These are phyloP conservation scores for Cokeromyces recurvatus DNA, from an alignment of 371 early-diverging fungal genomes.

Conservation along the genomic window DNA sequence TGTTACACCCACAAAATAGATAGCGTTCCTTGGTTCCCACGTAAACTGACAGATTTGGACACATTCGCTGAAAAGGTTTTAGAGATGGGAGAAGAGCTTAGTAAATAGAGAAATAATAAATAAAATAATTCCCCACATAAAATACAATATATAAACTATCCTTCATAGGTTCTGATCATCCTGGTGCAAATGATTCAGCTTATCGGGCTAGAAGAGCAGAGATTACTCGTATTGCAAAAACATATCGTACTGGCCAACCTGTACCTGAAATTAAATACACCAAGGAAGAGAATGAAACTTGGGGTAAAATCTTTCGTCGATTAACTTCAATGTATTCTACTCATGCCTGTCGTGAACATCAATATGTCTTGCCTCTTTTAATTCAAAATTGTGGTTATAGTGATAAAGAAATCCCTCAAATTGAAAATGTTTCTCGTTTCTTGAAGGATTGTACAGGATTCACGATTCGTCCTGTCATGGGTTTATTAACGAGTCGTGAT, in stretches of 20 bases:
- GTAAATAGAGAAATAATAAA: too few relatives aligned
- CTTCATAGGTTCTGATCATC: slow-evolving; percentile 85
- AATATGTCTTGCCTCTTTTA: slow-evolving; percentile 87
- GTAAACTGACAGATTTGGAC: slow-evolving; percentile 90
- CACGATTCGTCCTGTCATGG: slow-evolving; percentile 94
- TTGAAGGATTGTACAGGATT: slow-evolving; percentile 96
- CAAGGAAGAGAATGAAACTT: slow-evolving; percentile 75
- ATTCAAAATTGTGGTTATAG: slow-evolving; percentile 91
- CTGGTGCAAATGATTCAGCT: slow-evolving; percentile 85
- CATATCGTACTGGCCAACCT: slow-evolving; percentile 75
- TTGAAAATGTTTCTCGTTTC: slow-evolving; percentile 88
- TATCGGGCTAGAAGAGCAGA: slow-evolving; percentile 86
- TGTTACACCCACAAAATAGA: too few relatives aligned
- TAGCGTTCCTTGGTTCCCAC: slow-evolving; percentile 90
- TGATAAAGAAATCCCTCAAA: slow-evolving; percentile 84
- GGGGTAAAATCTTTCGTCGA: slow-evolving; percentile 79
- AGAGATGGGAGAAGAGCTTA: slow-evolving; percentile 87
- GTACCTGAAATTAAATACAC: slow-evolving; percentile 90
- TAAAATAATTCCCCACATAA: too few relatives aligned
- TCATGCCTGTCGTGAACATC: slow-evolving; percentile 91
- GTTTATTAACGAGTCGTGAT: slow-evolving; percentile 88
- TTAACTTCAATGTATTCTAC: slow-evolving; percentile 76
- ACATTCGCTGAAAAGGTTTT: slow-evolving; percentile 90
- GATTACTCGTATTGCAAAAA: slow-evolving; percentile 85
- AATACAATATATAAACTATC: too few relatives aligned